phyloP scores from a whole-genome alignment of 73 alveolate genomes.

The Symbiodinium pilosum region DNA sequence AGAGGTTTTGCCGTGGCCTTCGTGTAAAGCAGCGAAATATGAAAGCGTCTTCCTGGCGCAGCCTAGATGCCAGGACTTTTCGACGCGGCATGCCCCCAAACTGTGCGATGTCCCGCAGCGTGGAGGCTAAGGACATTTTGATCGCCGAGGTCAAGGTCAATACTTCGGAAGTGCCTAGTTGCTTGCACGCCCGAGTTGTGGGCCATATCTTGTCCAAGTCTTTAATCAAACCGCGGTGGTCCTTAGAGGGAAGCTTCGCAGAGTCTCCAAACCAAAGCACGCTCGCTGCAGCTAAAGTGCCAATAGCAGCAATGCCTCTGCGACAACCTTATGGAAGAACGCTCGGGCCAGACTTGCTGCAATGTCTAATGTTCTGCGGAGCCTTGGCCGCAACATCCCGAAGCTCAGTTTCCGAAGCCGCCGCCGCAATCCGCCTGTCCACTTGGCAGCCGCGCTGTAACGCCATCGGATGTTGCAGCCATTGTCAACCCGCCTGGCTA shows the following conservation, averaged over 20 bases:
- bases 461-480: too few species aligned
- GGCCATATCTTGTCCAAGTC: constrained; percentile 87
- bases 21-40: too few species aligned
- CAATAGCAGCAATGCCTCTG: neutral
- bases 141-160: constrained; percentile 77
- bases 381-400: constrained; percentile 48
- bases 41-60: neutral
- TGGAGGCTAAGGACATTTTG: constrained; percentile 39
- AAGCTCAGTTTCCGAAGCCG: constrained; percentile 19
- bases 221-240: constrained; percentile 49
- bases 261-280: neutral
- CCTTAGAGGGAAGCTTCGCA: neutral
- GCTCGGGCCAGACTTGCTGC: too few species aligned
- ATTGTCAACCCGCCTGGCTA: neutral
- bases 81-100: constrained; percentile 16
- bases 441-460: too few species aligned
- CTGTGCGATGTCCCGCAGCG: constrained; percentile 11
- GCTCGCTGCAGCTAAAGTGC: neutral
- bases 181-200: constrained; percentile 18
- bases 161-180: constrained; percentile 34
- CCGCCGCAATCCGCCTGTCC: constrained; percentile 54
- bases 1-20: too few species aligned
- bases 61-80: constrained; percentile 23
- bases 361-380: too few species aligned
- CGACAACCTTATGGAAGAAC: neutral